Evolutionary conservation across 176 grass and related monocot genomes (phyloP).

Genomic region (Oryza longistaminata): DNA sequence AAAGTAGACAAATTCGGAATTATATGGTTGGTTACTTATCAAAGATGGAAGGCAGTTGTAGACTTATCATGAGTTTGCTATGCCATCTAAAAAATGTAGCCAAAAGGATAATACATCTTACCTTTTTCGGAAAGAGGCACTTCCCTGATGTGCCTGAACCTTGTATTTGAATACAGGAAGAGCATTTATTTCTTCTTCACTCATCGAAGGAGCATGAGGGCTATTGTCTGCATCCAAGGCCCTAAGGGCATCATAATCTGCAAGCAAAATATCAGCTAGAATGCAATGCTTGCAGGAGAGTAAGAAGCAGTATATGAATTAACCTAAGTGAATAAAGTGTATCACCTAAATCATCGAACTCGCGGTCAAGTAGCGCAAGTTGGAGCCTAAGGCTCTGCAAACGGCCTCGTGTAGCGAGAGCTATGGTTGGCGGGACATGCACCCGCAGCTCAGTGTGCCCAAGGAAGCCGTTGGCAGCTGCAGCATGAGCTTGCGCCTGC

Average conservation of each 20-base stretch:
- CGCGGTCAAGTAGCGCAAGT: conserved; percentile 87
- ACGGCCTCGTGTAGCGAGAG: conserved; percentile 68
- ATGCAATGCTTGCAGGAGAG: conserved; percentile 21
- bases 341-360: conserved; percentile 97
- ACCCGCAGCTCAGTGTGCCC: conserved; percentile 81
- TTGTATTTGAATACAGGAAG: conserved; percentile 94
- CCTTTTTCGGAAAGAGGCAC: conserved; percentile 52
- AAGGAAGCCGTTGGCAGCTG: conserved; percentile 63
- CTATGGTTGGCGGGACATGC: conserved; percentile 77
- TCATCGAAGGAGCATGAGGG: conserved; percentile 81
- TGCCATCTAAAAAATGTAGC: conserved; percentile 19
- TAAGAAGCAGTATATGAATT: conserved; percentile 9
- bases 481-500: conserved; percentile 71
- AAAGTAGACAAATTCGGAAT: neutral
- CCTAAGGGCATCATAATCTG: conserved; percentile 96
- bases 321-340: neutral
- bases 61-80: neutral
- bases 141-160: conserved; percentile 39
- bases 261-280: conserved; percentile 28
- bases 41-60: neutral
- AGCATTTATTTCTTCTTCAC: conserved; percentile 96
- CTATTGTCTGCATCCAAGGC: conserved; percentile 77
- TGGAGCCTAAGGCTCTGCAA: conserved; percentile 90
- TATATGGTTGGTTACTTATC: conserved; percentile 8
- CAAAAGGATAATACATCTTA: conserved; percentile 41